Evolutionary conservation across 164 flowering plant genomes (phyloP).

Genomic region (Nymphaea thermarum): DNA sequence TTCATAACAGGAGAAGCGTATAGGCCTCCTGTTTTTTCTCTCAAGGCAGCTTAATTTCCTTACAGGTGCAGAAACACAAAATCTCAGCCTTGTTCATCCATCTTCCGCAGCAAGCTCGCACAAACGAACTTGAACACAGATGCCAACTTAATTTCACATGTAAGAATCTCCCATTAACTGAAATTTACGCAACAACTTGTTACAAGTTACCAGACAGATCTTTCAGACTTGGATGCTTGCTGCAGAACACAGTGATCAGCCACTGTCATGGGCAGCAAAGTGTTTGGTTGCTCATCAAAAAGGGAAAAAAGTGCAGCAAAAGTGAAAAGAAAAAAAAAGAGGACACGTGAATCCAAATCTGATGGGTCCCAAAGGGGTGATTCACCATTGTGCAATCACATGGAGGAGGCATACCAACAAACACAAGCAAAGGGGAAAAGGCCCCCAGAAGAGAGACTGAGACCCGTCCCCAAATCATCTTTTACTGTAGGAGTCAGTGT

Average conservation of each 20-base stretch:
- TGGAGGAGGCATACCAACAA: background rate
- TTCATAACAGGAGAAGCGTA: too few species aligned
- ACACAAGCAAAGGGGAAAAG: background rate
- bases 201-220: background rate
- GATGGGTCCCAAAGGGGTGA: background rate
- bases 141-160: too few species aligned
- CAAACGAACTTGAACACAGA: too few species aligned
- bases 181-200: background rate
- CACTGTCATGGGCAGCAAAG: background rate
- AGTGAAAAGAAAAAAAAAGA: background rate
- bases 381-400: background rate
- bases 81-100: too few species aligned
- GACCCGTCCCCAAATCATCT: background rate
- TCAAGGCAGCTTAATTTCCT: too few species aligned
- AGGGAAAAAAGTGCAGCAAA: background rate
- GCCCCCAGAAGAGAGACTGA: too few species aligned
- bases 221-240: background rate
- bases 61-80: too few species aligned
- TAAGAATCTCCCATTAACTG: too few species aligned
- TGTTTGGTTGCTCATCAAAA: background rate
- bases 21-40: too few species aligned
- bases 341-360: background rate
- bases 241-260: background rate
- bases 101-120: too few species aligned
- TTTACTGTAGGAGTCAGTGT: background rate